Base-by-base conservation (phyloP, 2,329 filamentous ascomycete species). In the Talaromyces albobiverticillius region DNA sequence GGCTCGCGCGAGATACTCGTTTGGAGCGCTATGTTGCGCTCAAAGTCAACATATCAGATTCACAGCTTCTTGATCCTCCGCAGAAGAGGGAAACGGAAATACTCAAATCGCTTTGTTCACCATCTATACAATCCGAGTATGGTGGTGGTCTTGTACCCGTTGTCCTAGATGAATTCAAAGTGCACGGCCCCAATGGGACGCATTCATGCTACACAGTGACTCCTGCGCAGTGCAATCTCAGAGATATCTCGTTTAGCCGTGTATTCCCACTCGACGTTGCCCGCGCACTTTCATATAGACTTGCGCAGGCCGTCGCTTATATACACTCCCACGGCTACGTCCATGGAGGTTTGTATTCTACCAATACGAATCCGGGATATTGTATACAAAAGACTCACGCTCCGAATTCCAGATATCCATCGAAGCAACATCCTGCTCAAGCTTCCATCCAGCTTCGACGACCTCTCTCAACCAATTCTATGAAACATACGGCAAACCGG, bases 1-100 rank as follows among this genome's bases (percentile, higher is more conserved):
- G 71, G 71, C 60, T 76, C 51, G 71, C 71, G 7, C 65, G 58
- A 4, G 73, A 77, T 48, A 61, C 54, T 46, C 48, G 47, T 1
- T 3, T 53, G 0, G 49, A 62, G 2, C 54, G 32, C 13, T 70
- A 69, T 55, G 65, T 70, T 54, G 65, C 66, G 16, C 31, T 70
- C 1, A 71, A 70, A 42, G 54, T 70, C 26, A 55, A 55, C 20
- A 63, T 64, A 23, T 60, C 65, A 49, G n/a, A n/a, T n/a, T n/a
- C n/a, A n/a, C n/a, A n/a, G n/a, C n/a, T 45, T 60, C 29, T 57
- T 57, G 2, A 7, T 40, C 52, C 41, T 40, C 3, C 56, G 45
- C 7, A n/a, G n/a, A n/a, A n/a, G n/a, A n/a, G n/a, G n/a, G 64
- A 70, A 46, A 60, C 51, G 6, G 61, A 55, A 1, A 38, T 56